phyloP scores from a whole-genome alignment of 306 rosid species.

The Malus fusca region DNA sequence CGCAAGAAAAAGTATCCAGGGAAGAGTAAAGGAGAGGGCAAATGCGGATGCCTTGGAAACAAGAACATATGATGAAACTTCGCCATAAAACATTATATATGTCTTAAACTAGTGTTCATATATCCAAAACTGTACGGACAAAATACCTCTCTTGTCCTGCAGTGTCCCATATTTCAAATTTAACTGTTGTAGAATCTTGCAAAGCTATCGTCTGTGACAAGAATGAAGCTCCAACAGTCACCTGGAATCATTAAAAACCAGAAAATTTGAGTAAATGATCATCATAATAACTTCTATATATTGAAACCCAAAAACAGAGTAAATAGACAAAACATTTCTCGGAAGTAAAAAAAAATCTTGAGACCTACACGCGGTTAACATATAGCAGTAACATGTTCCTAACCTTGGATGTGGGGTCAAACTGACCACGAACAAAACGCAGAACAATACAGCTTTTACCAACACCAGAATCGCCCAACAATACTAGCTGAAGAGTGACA shows the following conservation, averaged over 20 bases:
- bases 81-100: not conserved
- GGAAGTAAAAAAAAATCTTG: not conserved
- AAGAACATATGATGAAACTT: not conserved
- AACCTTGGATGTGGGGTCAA: constrained; percentile 98
- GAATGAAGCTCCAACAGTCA: constrained; percentile 98
- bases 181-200: constrained; percentile 97
- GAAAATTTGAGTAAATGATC: constrained; percentile 13
- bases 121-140: not conserved
- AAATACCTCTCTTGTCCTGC: constrained; percentile 98
- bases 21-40: not conserved
- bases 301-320: not conserved
- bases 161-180: constrained; percentile 99
- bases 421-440: constrained; percentile 96
- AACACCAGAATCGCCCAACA: constrained; percentile 98
- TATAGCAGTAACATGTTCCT: constrained; percentile 14
- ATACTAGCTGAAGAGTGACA: constrained; percentile 64
- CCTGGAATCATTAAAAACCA: constrained; percentile 51
- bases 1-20: constrained; percentile 1
- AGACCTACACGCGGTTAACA: not conserved
- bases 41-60: not conserved
- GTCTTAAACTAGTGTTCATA: not conserved
- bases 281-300: not conserved
- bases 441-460: constrained; percentile 99
- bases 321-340: not conserved
- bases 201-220: constrained; percentile 95